Evolutionary conservation across 306 rosid species (phyloP).

Genomic region (Acacia melanoxylon): DNA sequence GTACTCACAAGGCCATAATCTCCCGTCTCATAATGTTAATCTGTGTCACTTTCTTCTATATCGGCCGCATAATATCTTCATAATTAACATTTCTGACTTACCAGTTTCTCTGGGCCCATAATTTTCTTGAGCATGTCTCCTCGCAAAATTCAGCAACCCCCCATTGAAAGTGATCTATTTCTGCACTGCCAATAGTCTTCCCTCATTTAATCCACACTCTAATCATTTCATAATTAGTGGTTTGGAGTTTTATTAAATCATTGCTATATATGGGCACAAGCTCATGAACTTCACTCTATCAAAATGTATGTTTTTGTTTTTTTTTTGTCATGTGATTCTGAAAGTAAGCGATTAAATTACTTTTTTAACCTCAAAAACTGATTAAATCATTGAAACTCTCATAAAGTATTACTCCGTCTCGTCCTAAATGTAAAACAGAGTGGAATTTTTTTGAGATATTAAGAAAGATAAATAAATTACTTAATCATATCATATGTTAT

Average conservation of each 20-base stretch:
- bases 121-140: background rate
- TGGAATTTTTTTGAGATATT: too few species aligned
- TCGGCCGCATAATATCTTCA: background rate
- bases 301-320: background rate
- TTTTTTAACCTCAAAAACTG: too few species aligned
- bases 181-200: background rate
- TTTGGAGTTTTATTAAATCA: background rate
- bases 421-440: too few species aligned
- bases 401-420: background rate
- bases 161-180: background rate
- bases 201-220: background rate
- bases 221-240: background rate
- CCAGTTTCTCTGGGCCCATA: background rate
- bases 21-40: background rate
- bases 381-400: background rate
- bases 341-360: background rate
- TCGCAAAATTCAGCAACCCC: background rate
- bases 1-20: background rate
- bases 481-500: too few species aligned
- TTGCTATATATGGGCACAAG: background rate
- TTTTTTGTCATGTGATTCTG: background rate
- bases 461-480: too few species aligned
- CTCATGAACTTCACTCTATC: background rate
- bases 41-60: background rate
- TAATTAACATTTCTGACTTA: background rate